These are phyloP conservation scores for Sarcodon aspratus DNA, from an alignment of 768 basidiomycete genomes.

Conservation along the genomic window DNA sequence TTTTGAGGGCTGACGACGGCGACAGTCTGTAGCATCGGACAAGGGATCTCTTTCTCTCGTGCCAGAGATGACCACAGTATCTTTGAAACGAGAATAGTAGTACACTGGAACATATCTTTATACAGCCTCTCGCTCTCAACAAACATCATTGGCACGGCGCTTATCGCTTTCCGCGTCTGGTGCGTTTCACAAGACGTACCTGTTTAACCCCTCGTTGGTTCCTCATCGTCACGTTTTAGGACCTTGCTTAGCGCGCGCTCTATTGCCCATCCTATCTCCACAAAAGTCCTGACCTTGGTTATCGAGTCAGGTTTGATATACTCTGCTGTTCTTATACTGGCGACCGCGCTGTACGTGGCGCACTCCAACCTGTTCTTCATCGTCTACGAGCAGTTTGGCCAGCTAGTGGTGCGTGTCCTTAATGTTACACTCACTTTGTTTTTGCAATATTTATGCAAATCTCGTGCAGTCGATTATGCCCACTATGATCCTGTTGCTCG, in stretches of 20 bases:
- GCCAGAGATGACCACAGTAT: constrained; percentile 19
- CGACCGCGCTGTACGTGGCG: constrained; percentile 22
- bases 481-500: constrained; percentile 20
- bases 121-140: constrained; percentile 22
- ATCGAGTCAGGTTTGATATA: constrained; percentile 22
- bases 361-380: constrained; percentile 23
- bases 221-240: constrained; percentile 3
- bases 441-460: neutral
- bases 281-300: constrained; percentile 16
- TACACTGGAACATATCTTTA: constrained; percentile 21
- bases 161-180: constrained; percentile 24
- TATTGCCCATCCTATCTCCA: constrained; percentile 11
- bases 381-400: constrained; percentile 23
- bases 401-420: constrained; percentile 15
- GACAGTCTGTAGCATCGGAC: constrained; percentile 20
- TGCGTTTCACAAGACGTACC: constrained; percentile 2
- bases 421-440: neutral
- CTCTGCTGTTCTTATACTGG: constrained; percentile 21
- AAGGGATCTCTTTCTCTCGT: constrained; percentile 17
- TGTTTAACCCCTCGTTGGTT: neutral
- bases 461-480: constrained; percentile 16
- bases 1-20: neutral
- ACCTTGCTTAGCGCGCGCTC: constrained; percentile 11
- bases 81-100: constrained; percentile 16
- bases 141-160: constrained; percentile 19